phyloP scores from a whole-genome alignment of 257 asterid genomes.

The Nicotiana sylvestris region DNA sequence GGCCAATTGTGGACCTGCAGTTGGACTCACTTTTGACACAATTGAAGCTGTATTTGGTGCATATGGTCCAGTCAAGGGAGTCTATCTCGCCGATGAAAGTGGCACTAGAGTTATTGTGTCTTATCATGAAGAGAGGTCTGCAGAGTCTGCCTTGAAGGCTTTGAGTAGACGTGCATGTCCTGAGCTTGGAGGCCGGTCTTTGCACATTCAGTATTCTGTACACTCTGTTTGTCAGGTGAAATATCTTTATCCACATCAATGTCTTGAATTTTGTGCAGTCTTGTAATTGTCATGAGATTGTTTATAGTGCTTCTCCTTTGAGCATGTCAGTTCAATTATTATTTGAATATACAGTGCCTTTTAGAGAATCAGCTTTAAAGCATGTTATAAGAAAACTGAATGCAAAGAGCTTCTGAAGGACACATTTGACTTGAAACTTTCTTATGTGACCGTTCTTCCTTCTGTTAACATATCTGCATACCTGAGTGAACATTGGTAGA shows the following conservation, averaged over 20 bases:
- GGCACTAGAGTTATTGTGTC: constrained; percentile 95
- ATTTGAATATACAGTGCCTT: neutral
- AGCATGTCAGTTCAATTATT: neutral
- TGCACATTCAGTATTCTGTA: constrained; percentile 79
- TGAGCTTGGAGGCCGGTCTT: constrained; percentile 57
- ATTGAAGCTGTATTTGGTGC: constrained; percentile 56
- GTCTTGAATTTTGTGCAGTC: neutral
- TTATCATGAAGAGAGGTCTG: constrained; percentile 37
- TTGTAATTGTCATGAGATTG: neutral
- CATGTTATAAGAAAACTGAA: neutral
- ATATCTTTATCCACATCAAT: neutral
- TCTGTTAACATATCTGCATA: neutral
- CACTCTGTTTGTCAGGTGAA: constrained; percentile 56
- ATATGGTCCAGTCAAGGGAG: constrained; percentile 69
- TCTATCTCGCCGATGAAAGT: constrained; percentile 79
- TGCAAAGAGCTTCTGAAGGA: neutral
- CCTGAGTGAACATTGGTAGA: neutral
- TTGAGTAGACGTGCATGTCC: constrained; percentile 60
- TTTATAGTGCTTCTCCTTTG: neutral
- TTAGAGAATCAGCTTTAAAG: neutral
- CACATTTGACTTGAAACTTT: neutral
- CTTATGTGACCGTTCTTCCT: neutral
- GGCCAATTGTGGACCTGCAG: constrained; percentile 95
- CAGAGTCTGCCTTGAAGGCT: constrained; percentile 57
- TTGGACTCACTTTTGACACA: constrained; percentile 61